Percentiles rank a stretch among this genome's conserved stretches.
phyloP scores from a whole-genome alignment of 352 stramenopile genomes.

The Pythium chondricola region DNA sequence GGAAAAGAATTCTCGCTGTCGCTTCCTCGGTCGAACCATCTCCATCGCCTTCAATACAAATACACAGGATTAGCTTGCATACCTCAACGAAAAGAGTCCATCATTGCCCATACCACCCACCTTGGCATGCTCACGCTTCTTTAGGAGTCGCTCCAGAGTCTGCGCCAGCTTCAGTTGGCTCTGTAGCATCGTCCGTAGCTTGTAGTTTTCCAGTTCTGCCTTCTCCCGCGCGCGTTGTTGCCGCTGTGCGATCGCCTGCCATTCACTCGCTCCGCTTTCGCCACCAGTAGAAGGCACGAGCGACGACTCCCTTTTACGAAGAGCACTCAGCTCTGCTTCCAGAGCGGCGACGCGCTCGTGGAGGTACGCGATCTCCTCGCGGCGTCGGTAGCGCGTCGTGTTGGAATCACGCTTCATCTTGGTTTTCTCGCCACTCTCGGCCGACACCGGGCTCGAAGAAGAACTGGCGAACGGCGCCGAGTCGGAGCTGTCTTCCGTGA shows the following conservation, averaged over 20 bases:
- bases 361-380: constrained; percentile 7
- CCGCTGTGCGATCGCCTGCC: constrained; percentile 7
- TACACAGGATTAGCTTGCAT: no score
- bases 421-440: no score
- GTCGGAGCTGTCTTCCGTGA: background rate
- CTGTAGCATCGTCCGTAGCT: constrained; percentile 7
- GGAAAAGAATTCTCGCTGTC: background rate
- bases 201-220: constrained; percentile 11
- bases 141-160: constrained; percentile 12
- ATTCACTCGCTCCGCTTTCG: background rate
- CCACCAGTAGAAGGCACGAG: background rate
- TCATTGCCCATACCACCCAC: no score
- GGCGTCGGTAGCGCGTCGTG: constrained; percentile 6
- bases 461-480: no score
- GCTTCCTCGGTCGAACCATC: background rate
- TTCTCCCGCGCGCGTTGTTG: background rate
- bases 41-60: background rate
- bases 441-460: no score
- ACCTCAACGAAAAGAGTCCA: no score
- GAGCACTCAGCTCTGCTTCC: constrained; percentile 3
- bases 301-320: background rate
- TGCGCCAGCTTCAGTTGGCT: constrained; percentile 11
- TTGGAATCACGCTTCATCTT: constrained; percentile 12
- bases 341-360: constrained; percentile 1
- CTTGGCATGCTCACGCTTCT: constrained; percentile 1